Base-by-base conservation (phyloP, 331 rosid species). In the Cucumis variabilis region DNA sequence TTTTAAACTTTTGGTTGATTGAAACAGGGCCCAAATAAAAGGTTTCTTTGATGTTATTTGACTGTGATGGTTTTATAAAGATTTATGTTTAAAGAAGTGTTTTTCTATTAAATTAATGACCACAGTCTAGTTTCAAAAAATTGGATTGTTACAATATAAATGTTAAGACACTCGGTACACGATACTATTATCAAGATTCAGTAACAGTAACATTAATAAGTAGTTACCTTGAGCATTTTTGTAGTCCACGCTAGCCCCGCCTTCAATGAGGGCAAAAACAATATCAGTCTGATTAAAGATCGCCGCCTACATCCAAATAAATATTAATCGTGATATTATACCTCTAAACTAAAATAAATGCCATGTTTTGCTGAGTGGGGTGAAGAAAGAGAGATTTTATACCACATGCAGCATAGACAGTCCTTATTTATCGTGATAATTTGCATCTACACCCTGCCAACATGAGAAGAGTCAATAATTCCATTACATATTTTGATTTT, bases 281-380 rank as follows among this genome's bases (percentile, higher is more conserved):
- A 96, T 97, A 82, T 94, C 98, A n/a, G 99, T 94, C 86, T 94
- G 98, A 91, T 96, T 97, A 87, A 97, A 97, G 86, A 97, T 96
- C 24, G 99, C 96, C 81, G 98, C 99, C 99, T 96, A 50, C 92
- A 92, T 28, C 90, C 90, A 79, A 79, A 87, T 72, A 6, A 85
- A 72, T 85, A 67, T 50, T 37, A 87, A 87, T 66, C 84, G 89
- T 44, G 89, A 88, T 63, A 66, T 53, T 88, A 33, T 53, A 50
- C 65, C 86, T 1, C 8, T 41, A 75, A 67, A 46, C 67, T n/a
- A 14, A 19, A 7, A 68, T 17, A 7, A 37, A 24, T 84, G 65
- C 14, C n/a, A 46, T 85, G 46, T 67, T 67, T 20, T 48, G 21
- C 27, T 58, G 65, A 67, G 63, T 23, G 65, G 17, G 75, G 84